These are phyloP conservation scores for Catunica adiposa DNA, from an alignment of 2,329 filamentous ascomycete genomes.

Conservation along the genomic window DNA sequence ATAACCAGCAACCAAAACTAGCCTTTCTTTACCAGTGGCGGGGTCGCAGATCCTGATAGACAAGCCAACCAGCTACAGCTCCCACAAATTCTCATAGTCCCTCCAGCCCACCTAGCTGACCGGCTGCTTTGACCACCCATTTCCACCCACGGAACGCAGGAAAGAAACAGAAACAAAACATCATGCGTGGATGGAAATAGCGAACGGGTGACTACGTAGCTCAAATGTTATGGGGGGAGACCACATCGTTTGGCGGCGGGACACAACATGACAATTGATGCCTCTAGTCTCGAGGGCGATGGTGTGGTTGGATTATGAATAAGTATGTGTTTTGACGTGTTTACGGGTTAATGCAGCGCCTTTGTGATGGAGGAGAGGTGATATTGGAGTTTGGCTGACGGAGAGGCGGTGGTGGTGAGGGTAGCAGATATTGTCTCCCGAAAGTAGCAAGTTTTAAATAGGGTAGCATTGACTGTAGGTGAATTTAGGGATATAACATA, in stretches of 20 bases:
- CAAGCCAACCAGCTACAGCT: too few relatives aligned
- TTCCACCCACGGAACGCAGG: neutral
- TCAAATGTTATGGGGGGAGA: too few relatives aligned
- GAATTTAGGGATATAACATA: neutral
- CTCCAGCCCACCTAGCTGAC: too few relatives aligned
- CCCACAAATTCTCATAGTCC: too few relatives aligned
- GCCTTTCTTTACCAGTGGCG: too few relatives aligned
- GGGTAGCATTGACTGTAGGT: neutral
- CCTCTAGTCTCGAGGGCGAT: too few relatives aligned
- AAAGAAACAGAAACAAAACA: neutral
- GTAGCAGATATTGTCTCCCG: neutral
- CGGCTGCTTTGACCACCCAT: too few relatives aligned
- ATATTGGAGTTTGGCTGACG: neutral
- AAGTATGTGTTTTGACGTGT: neutral
- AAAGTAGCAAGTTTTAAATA: neutral
- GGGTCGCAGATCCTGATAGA: too few relatives aligned
- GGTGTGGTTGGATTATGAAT: neutral
- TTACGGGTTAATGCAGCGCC: neutral
- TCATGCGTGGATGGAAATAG: neutral
- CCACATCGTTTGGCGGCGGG: too few relatives aligned
- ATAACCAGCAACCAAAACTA: too few relatives aligned
- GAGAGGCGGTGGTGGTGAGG: neutral
- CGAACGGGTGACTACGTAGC: too few relatives aligned
- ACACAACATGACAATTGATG: too few relatives aligned
- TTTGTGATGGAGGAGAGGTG: constrained; percentile 1